These are phyloP conservation scores for Aspergillus unguis DNA, from an alignment of 2,329 filamentous ascomycete genomes.

Conservation along the genomic window DNA sequence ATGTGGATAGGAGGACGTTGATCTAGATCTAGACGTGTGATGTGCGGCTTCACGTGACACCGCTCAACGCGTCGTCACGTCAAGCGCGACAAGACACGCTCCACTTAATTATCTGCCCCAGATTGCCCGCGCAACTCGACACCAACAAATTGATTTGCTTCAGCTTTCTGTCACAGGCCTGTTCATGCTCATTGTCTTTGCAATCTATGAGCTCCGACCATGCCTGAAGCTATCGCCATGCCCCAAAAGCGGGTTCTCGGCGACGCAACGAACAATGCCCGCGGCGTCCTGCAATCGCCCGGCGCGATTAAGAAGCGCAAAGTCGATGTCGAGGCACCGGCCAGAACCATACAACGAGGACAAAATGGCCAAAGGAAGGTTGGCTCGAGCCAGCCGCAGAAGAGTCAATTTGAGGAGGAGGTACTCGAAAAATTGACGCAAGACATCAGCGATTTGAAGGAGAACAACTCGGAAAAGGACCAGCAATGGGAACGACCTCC, in stretches of 20 bases:
- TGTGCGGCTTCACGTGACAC: not conserved
- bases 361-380: conserved; percentile 58
- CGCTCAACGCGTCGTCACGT: not conserved
- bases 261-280: conserved; percentile 63
- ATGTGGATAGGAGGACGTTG: not conserved
- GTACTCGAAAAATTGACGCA: conserved; percentile 95
- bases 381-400: conserved; percentile 67
- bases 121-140: not conserved
- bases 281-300: conserved; percentile 57
- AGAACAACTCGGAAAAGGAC: conserved; percentile 85
- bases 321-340: conserved; percentile 56
- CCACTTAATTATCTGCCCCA: not conserved
- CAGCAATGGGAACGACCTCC: conserved; percentile 79
- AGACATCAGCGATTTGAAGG: conserved; percentile 80
- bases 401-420: conserved; percentile 90
- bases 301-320: conserved; percentile 74
- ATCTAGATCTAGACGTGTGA: not conserved
- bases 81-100: not conserved
- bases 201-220: conserved; percentile 23
- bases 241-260: conserved; percentile 72
- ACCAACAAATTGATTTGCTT: too few relatives aligned
- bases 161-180: not conserved
- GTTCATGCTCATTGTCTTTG: not conserved
- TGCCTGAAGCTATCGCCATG: conserved; percentile 40
- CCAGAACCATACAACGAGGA: conserved; percentile 58